Evolutionary conservation across 345 rosid species (phyloP), one percentile per base, ranked within the genome.

Genomic region (Syzygium aromaticum): DNA sequence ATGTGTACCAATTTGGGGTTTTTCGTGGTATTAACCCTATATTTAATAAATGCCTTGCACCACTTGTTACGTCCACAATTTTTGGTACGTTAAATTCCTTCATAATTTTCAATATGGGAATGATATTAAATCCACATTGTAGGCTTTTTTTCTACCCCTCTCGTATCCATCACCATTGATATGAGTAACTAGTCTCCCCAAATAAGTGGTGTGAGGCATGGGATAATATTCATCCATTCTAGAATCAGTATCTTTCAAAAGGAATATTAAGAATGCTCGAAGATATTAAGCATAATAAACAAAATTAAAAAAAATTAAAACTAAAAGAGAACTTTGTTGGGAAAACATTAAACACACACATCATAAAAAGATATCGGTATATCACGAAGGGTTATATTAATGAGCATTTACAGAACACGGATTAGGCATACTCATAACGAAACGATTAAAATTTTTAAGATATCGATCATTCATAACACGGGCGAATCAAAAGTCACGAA

Each of bases 391-490:
- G 17, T 22, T 67, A 3, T 17, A 22, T 67, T 38, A 67, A 30
- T 0, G 78, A 16, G 12, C 16, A 1, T 0, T 30, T 12, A 9
- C 43, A 17, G 33, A 67, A 67, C 12, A 30, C 1, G 12, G 12
- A 5, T 67, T 30, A 67, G 6, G 7, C 21, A 16, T 16, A 8
- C 23, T 21, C 8, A 5, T 10, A 9, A 38, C 4, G 8, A 73
- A 73, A 9, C 1, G 8, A 9, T 30, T 17, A 17, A 17, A 8
- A 8, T 17, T 59, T 59, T 64, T 64, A 64, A 30, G 30, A 64
- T 28, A 64, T n/a, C 13, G 9, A 64, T 30, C 16, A 19, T 63
- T 7, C 25, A 0, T 1, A 4, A 2, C 27, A 21, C 7, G 46
- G 2, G 46, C 2, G 43, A 67, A 33, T 67, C 3, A 8, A 16